Conservation (phyloP, 2,329 filamentous ascomycete species). For the Trichoderma afroharzianum region DNA sequence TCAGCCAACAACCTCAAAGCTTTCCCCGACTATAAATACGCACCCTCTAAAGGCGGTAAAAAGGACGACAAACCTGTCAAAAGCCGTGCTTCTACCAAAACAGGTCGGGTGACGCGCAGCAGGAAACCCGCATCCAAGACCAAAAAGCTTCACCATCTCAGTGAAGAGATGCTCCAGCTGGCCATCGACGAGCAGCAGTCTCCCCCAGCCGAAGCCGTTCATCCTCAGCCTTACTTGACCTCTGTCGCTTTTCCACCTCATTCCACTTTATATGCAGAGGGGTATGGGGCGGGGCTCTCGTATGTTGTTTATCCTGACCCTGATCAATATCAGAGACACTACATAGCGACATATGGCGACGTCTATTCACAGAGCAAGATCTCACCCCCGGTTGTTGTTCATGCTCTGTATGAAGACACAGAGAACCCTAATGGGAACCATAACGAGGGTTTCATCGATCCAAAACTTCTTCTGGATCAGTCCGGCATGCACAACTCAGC, state of each 20-base stretch:
- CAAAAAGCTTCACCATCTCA: background rate
- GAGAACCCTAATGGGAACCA: background rate
- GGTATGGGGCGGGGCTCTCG: too few relatives aligned
- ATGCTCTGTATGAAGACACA: background rate
- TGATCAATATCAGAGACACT: background rate
- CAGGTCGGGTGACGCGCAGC: background rate
- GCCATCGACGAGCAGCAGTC: background rate
- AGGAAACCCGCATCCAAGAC: background rate
- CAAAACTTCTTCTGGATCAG: conserved; percentile 5
- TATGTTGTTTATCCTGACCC: background rate
- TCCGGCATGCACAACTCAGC: background rate
- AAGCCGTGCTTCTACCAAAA: background rate
- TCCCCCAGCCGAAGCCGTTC: background rate
- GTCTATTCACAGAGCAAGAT: background rate
- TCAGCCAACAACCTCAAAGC: conserved; percentile 71
- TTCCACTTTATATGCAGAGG: background rate
- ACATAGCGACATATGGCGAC: background rate
- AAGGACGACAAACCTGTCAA: conserved; percentile 22
- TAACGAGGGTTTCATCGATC: conserved; percentile 17
- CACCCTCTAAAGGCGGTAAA: conserved; percentile 61
- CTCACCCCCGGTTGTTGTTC: background rate
- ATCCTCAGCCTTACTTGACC: background rate
- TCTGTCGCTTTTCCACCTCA: background rate
- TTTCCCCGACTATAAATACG: conserved; percentile 92
- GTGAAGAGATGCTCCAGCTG: background rate